Evolutionary conservation across 371 early-diverging fungal genomes (phyloP).

Genomic region (Rhizopus sp.): DNA sequence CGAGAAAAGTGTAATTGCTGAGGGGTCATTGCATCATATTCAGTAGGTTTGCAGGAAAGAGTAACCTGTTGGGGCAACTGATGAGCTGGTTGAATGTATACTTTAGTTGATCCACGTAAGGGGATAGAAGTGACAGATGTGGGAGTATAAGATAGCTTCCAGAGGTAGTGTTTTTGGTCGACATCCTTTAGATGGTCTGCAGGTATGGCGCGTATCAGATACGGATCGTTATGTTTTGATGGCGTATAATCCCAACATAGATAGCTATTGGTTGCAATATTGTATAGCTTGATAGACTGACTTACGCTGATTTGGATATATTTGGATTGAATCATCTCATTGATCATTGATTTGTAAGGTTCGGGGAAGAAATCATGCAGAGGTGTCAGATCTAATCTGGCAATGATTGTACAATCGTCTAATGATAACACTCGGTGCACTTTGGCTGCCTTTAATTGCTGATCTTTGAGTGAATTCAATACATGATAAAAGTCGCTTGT

Average conservation of each 20-base stretch:
- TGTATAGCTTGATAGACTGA: slow-evolving; percentile 38
- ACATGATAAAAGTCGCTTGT: slow-evolving; percentile 8
- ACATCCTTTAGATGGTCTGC: slow-evolving; percentile 9
- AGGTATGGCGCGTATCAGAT: slow-evolving; percentile 12
- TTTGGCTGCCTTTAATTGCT: background rate
- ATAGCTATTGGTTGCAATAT: slow-evolving; percentile 31
- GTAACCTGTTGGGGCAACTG: slow-evolving; percentile 14
- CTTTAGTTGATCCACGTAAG: slow-evolving; percentile 6
- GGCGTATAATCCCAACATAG: slow-evolving; percentile 31
- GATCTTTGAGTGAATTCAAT: slow-evolving; percentile 1
- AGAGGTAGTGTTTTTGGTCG: slow-evolving; percentile 26
- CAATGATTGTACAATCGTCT: slow-evolving; percentile 7
- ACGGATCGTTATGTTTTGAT: slow-evolving; percentile 8
- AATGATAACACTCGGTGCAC: slow-evolving; percentile 7
- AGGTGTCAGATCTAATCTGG: slow-evolving; percentile 26
- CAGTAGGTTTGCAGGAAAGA: slow-evolving; percentile 13
- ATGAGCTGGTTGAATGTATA: slow-evolving; percentile 39
- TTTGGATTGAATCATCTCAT: slow-evolving; percentile 24
- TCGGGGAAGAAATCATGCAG: slow-evolving; percentile 38
- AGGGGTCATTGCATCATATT: slow-evolving; percentile 1
- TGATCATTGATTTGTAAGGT: slow-evolving; percentile 18
- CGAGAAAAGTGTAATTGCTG: slow-evolving; percentile 9
- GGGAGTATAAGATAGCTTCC: slow-evolving; percentile 26
- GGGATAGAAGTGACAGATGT: slow-evolving; percentile 8
- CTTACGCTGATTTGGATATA: slow-evolving; percentile 32